These are phyloP conservation scores for Leucoagaricus sp. DNA, from an alignment of 1,284 basidiomycete species.

Conservation along the genomic window DNA sequence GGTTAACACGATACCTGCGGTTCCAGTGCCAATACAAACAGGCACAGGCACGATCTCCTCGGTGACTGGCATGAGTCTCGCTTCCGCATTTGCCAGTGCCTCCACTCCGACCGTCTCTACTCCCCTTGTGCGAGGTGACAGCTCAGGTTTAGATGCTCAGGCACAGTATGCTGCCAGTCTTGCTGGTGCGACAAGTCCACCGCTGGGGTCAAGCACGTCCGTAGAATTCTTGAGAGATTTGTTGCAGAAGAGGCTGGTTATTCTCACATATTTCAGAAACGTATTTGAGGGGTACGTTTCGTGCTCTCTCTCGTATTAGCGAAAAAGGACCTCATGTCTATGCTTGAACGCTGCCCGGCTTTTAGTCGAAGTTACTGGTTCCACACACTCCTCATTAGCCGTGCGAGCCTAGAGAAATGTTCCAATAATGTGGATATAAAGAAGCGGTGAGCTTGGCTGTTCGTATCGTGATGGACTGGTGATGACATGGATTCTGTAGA, in stretches of 20 bases:
- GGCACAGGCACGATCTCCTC: conserved; percentile 17
- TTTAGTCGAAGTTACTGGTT: conserved; percentile 82
- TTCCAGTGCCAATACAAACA: conserved; percentile 29
- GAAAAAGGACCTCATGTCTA: not conserved
- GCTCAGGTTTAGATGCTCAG: conserved; percentile 70
- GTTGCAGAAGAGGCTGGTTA: conserved; percentile 81
- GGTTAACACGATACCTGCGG: conserved; percentile 25
- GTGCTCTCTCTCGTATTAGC: not conserved
- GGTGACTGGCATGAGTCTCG: conserved; percentile 31
- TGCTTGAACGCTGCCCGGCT: conserved; percentile 1
- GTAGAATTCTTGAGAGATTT: conserved; percentile 76
- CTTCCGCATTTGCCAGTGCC: conserved; percentile 34
- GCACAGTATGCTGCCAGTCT: conserved; percentile 46
- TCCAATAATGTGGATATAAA: conserved; percentile 78
- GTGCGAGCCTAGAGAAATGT: conserved; percentile 67
- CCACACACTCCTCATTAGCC: conserved; percentile 80
- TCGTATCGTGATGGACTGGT: not conserved
- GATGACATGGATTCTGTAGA: conserved; percentile 37
- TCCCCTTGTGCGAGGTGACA: conserved; percentile 49
- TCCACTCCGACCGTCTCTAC: conserved; percentile 46
- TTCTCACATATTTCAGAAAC: conserved; percentile 80
- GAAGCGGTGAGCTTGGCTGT: conserved; percentile 57
- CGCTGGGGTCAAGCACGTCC: conserved; percentile 60
- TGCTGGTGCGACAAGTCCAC: conserved; percentile 43
- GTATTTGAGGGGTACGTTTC: conserved; percentile 78